phyloP scores from a whole-genome alignment of 2,329 filamentous ascomycete genomes.

The Sporothrix variecibatus region DNA sequence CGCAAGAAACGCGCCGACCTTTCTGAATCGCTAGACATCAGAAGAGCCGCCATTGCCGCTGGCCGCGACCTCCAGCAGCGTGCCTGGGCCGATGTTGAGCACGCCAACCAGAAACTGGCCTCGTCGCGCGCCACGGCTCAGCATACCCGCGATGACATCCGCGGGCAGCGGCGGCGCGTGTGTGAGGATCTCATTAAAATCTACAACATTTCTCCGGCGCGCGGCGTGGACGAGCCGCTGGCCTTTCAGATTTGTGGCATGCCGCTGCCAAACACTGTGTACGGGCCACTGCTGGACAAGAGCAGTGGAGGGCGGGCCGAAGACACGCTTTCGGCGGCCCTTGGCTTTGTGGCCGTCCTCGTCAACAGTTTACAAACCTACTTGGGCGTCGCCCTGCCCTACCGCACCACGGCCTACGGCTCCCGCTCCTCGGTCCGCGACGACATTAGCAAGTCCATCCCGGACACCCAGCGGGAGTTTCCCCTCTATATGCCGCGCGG shows the following conservation, averaged over 20 bases:
- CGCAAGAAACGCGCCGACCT: conserved; percentile 68
- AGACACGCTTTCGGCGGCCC: conserved; percentile 74
- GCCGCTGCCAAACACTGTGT: conserved; percentile 76
- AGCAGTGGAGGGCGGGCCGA: conserved; percentile 53
- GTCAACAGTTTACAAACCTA: conserved; percentile 79
- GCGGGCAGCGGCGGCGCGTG: conserved; percentile 83
- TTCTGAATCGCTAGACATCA: conserved; percentile 62
- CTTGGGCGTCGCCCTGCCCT: conserved; percentile 75
- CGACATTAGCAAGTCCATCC: conserved; percentile 60
- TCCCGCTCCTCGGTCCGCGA: conserved; percentile 77
- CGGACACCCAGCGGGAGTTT: conserved; percentile 67
- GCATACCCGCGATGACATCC: conserved; percentile 65
- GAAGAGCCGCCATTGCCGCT: conserved; percentile 66
- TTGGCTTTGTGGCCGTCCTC: conserved; percentile 78
- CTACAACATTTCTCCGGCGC: conserved; percentile 73
- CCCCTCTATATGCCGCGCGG: conserved; percentile 70
- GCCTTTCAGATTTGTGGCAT: conserved; percentile 82
- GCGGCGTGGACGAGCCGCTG: conserved; percentile 58
- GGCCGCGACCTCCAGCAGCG: conserved; percentile 62
- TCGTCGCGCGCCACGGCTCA: conserved; percentile 58
- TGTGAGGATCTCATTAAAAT: conserved; percentile 79
- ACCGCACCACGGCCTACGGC: conserved; percentile 71
- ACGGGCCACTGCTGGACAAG: conserved; percentile 54
- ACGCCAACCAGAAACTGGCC: conserved; percentile 60
- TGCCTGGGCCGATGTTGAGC: conserved; percentile 61